A percentile compares a stretch with the other conserved stretches of the same genome.
Conservation (phyloP, 306 rosid species). For the Lathyrus tuberosus region DNA sequence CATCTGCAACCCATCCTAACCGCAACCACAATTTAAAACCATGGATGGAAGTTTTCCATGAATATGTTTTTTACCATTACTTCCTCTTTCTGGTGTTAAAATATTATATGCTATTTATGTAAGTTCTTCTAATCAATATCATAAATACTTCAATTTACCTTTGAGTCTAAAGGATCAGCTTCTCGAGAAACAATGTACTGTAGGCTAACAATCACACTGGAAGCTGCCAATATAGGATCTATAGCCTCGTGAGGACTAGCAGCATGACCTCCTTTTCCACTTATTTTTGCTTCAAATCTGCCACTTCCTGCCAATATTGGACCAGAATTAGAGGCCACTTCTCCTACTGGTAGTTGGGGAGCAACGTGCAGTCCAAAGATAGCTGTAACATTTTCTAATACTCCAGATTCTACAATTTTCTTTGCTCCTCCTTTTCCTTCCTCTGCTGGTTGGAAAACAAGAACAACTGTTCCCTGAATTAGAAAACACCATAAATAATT, state of each 20-base stretch:
- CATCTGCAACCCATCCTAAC: too few relatives aligned
- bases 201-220: slow-evolving; percentile 80
- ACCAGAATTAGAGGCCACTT: slow-evolving; percentile 67
- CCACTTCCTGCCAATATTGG: slow-evolving; percentile 73
- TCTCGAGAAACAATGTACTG: slow-evolving; percentile 88
- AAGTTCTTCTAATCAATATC: too few relatives aligned
- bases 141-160: slow-evolving; percentile 40
- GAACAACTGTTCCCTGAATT: slow-evolving; percentile 79
- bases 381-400: slow-evolving; percentile 70
- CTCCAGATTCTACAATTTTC: slow-evolving; percentile 64
- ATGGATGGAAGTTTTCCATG: too few relatives aligned
- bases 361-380: slow-evolving; percentile 76
- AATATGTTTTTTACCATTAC: too few relatives aligned
- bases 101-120: too few relatives aligned
- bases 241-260: slow-evolving; percentile 84
- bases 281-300: slow-evolving; percentile 75
- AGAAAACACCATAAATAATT: neutral
- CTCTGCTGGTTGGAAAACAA: slow-evolving; percentile 97
- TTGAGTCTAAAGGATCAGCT: slow-evolving; percentile 86
- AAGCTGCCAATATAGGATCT: slow-evolving; percentile 87
- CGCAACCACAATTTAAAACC: too few relatives aligned
- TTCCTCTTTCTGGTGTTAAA: too few relatives aligned
- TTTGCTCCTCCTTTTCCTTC: slow-evolving; percentile 87
- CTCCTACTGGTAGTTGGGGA: slow-evolving; percentile 54
- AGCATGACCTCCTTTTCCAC: slow-evolving; percentile 93